Evolutionary conservation across 2,329 filamentous ascomycete species (phyloP), one percentile per base, ranked within the genome.

Genomic region (Sporothrix mexicana): DNA sequence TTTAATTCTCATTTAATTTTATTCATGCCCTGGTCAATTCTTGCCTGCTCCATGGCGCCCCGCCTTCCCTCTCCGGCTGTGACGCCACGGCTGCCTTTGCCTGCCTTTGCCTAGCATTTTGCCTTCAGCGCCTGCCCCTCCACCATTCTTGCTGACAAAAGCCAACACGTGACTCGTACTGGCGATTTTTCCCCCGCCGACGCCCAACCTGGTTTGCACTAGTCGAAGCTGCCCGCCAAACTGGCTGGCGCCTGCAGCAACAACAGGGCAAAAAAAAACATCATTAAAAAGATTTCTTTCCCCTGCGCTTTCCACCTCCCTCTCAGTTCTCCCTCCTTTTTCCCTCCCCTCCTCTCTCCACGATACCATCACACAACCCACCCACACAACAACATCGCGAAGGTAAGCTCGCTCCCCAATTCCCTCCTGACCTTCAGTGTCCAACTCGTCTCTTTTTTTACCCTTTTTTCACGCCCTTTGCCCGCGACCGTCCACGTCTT

Each of bases 241-340:
- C 49, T 41, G 66, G 59, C 59, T 69, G 66, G 71, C 53, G 74
- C 72, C 74, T 75, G 61, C 45, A 72, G 73, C 72, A 74, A 68
- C 75, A 74, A 72, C 71, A 67, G 69, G 66, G 20, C 43, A 20
- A 69, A 70, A 71, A 75, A 75, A 74, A 74, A 75, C 68, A 76
- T 75, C 69, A 74, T 75, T 62, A 71, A 75, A 76, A 76, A 74
- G 61, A 74, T 73, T 75, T 76, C 72, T 74, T 71, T 69, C 71
- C 43, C 68, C 61, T 70, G 61, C 70, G 53, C 43, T 47, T 53
- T 57, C 61, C 53, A 57, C 69, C 43, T 51, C 69, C 62, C 47
- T 67, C 51, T 30, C 45, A 13, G 23, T 68, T 73, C 51, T 23
- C 20, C 53, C 64, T 64, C 43, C 51, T 68, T 68, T 64, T 59